phyloP scores from a whole-genome alignment of 495 filamentous ascomycete genomes.

The Lentithecium fluviatile region DNA sequence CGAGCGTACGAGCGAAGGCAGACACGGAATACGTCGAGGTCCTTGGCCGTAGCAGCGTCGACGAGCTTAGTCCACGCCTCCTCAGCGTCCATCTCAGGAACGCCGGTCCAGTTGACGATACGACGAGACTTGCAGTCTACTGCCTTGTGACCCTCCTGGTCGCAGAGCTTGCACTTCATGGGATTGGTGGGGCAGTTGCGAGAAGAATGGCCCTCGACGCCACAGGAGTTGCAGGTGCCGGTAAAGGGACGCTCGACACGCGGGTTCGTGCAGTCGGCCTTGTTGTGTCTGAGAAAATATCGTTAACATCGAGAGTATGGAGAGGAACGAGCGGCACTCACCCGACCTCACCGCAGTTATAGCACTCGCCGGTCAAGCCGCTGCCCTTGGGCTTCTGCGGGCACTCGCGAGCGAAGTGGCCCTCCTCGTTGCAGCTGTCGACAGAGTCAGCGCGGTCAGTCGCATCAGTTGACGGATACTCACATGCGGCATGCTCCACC shows the following conservation, averaged over 20 bases:
- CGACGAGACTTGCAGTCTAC: constrained; percentile 68
- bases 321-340: too few relatives aligned
- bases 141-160: constrained; percentile 65
- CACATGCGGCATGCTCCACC: constrained; percentile 42
- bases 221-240: constrained; percentile 70
- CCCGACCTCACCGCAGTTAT: constrained; percentile 72
- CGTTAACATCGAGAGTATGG: too few relatives aligned
- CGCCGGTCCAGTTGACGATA: constrained; percentile 60
- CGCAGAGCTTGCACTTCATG: constrained; percentile 72
- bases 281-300: constrained; percentile 48
- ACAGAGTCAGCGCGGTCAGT: constrained; percentile 10
- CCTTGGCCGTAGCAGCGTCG: constrained; percentile 60
- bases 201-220: constrained; percentile 68
- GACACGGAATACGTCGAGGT: constrained; percentile 71
- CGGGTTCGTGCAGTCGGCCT: constrained; percentile 67
- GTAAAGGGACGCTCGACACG: constrained; percentile 56
- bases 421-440: constrained; percentile 53
- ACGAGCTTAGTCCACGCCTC: constrained; percentile 69
- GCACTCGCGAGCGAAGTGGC: constrained; percentile 62
- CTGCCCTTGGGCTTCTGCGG: constrained; percentile 42
- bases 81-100: constrained; percentile 60
- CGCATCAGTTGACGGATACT: constrained; percentile 17
- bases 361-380: constrained; percentile 58
- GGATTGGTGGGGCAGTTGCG: constrained; percentile 69
- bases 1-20: constrained; percentile 74